These are phyloP conservation scores for Danielia oregonensis DNA, from an alignment of 805 yeast species.

Conservation along the genomic window DNA sequence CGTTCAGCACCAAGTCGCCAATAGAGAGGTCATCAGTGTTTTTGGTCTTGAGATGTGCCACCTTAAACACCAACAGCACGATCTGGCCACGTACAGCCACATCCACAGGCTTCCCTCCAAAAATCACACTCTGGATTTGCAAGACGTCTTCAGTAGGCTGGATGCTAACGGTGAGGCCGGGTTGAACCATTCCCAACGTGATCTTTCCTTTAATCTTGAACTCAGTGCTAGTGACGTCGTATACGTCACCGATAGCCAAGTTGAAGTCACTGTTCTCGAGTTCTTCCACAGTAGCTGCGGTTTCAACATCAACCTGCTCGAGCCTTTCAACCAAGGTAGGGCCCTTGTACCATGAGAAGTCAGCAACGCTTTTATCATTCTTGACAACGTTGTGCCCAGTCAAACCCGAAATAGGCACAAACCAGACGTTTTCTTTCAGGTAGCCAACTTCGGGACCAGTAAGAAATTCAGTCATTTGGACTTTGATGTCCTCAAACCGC, in stretches of 20 bases:
- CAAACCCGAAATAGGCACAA: constrained; percentile 68
- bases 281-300: constrained; percentile 3
- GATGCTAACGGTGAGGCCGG: constrained; percentile 60
- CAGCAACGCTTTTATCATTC: constrained; percentile 23
- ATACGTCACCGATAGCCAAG: constrained; percentile 62
- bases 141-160: constrained; percentile 49
- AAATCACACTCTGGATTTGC: constrained; percentile 39
- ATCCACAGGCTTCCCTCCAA: constrained; percentile 40
- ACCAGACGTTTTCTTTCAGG: constrained; percentile 35
- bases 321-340: constrained; percentile 40
- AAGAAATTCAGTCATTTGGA: constrained; percentile 49
- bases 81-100: constrained; percentile 60
- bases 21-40: constrained; percentile 56
- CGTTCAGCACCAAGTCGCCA: constrained; percentile 49
- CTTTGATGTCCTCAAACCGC: constrained; percentile 49
- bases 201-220: constrained; percentile 62
- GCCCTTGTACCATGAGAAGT: constrained; percentile 46
- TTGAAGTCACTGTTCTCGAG: constrained; percentile 39
- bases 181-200: constrained; percentile 63
- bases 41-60: constrained; percentile 44
- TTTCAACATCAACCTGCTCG: constrained; percentile 25
- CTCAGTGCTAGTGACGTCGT: constrained; percentile 44
- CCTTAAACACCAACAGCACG: constrained; percentile 45
- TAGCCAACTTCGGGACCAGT: constrained; percentile 50
- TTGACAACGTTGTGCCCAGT: constrained; percentile 63